phyloP scores from a whole-genome alignment of 1,284 basidiomycete species.

The Boletus putidus region DNA sequence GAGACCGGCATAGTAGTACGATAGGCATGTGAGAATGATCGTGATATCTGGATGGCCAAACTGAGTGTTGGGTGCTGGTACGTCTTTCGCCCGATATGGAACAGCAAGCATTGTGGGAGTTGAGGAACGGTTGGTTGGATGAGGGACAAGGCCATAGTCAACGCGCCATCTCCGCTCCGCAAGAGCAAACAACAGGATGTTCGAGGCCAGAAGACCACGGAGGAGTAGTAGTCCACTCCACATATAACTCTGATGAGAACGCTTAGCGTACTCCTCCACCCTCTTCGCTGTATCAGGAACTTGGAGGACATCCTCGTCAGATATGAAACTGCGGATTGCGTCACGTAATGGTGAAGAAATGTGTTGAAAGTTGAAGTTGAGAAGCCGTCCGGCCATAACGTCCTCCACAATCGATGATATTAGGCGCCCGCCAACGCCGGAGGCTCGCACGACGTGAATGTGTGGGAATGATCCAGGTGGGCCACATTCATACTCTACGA shows the following conservation, averaged over 20 bases:
- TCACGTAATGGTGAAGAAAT: not conserved
- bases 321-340: not conserved
- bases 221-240: not conserved
- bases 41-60: slow-evolving; percentile 1
- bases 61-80: not conserved
- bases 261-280: not conserved
- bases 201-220: not conserved
- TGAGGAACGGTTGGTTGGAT: too few species aligned
- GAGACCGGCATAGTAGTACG: not conserved
- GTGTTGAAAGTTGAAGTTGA: not conserved
- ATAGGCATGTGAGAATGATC: not conserved
- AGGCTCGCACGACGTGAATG: not conserved
- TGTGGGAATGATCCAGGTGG: not conserved
- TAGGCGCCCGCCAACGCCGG: not conserved
- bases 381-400: not conserved
- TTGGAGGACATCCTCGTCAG: not conserved
- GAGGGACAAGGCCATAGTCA: not conserved
- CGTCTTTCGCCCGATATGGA: not conserved
- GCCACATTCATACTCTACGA: not conserved
- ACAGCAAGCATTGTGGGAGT: not conserved
- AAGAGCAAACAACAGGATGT: not conserved
- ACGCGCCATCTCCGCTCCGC: slow-evolving; percentile 4
- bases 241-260: not conserved
- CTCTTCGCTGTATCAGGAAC: not conserved
- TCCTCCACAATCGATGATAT: not conserved